These are phyloP conservation scores for Didymella pinodella DNA, from an alignment of 2,329 filamentous ascomycete species.

Conservation along the genomic window DNA sequence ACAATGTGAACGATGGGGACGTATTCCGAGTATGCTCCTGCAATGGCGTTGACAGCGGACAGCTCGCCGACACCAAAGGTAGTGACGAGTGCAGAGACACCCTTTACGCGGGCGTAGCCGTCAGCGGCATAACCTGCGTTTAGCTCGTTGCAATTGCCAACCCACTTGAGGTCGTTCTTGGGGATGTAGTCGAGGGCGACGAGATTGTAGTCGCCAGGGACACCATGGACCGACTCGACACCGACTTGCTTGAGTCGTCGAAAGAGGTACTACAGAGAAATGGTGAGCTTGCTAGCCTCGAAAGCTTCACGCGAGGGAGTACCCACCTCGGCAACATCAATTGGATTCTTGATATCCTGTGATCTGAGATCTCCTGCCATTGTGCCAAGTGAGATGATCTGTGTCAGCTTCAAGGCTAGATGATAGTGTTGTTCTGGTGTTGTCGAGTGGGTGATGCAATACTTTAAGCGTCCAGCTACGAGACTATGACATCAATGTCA, in stretches of 20 bases:
- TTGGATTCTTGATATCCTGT: slow-evolving; percentile 53
- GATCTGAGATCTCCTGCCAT: slow-evolving; percentile 54
- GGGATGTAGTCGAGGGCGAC: slow-evolving; percentile 65
- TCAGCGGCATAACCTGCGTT: slow-evolving; percentile 62
- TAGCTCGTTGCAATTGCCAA: slow-evolving; percentile 69
- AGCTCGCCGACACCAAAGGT: slow-evolving; percentile 60
- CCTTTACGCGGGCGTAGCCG: slow-evolving; percentile 57
- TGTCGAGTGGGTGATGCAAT: slow-evolving; percentile 6
- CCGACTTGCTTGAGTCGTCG: slow-evolving; percentile 54
- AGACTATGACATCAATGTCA: slow-evolving; percentile 22
- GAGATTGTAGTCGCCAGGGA: slow-evolving; percentile 56
- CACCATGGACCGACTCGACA: slow-evolving; percentile 57
- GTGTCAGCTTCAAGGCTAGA: slow-evolving; percentile 1
- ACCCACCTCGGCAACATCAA: slow-evolving; percentile 66
- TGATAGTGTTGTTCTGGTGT: slow-evolving; percentile 5
- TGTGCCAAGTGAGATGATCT: slow-evolving; percentile 19
- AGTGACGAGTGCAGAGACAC: slow-evolving; percentile 56
- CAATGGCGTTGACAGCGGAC: slow-evolving; percentile 57
- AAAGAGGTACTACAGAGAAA: slow-evolving; percentile 47
- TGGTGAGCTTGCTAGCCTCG: slow-evolving; percentile 10
- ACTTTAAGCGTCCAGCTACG: slow-evolving; percentile 12
- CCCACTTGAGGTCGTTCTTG: slow-evolving; percentile 63
- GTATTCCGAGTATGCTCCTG: slow-evolving; percentile 58
- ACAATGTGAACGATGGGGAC: slow-evolving; percentile 59
- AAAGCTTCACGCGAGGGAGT: slow-evolving; percentile 2